Base-by-base conservation (phyloP, 345 rosid genomes). In the Eucalyptus polybractea region DNA sequence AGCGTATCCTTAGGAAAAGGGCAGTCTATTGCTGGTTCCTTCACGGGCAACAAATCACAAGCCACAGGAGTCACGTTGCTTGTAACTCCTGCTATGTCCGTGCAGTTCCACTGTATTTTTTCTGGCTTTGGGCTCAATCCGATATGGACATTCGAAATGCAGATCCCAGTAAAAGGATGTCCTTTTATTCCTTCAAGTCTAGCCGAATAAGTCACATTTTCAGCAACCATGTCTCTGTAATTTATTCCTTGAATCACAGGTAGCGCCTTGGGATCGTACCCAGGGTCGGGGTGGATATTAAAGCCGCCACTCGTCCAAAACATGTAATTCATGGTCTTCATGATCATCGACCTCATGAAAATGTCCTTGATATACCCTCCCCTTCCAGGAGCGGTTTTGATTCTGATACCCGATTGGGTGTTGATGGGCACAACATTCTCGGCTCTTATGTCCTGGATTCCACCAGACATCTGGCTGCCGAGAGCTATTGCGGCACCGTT, bases 381-480 rank as follows among this genome's bases (percentile, higher is more conserved):
- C 81, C 98, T 93, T 29, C 99, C 99, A 3, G 87, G 76, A 0
- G 94, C 96, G 7, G 97, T 95, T 89, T 96, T 96, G 89, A 97
- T 95, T 88, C 97, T 80, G 56, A 96, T 25, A 21, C 93, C 94
- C 0, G 97, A 94, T 88, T 97, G 88, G 2, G 96, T 96, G 89
- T 96, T 87, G 88, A 93, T 76, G 2, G 94, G 94, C 17, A 92
- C 93, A 22, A 94, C 89, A 87, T 93, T 95, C 86, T 97, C 98
- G 33, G 87, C 92, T 86, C 98, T 92, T 10, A 95, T 94, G 83
- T 97, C 93, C 69, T 90, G 89, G 81, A 97, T 94, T 80, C 97
- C 97, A 7, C 99, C 98, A 0, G 99, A 96, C 97, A 97, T 95
- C 87, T 97, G 98, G 60, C 97, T 97, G 45, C 99, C 99, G 3